Evolutionary conservation across 2,329 filamentous ascomycete species (phyloP).

Genomic region (Colletotrichum somersetense): DNA sequence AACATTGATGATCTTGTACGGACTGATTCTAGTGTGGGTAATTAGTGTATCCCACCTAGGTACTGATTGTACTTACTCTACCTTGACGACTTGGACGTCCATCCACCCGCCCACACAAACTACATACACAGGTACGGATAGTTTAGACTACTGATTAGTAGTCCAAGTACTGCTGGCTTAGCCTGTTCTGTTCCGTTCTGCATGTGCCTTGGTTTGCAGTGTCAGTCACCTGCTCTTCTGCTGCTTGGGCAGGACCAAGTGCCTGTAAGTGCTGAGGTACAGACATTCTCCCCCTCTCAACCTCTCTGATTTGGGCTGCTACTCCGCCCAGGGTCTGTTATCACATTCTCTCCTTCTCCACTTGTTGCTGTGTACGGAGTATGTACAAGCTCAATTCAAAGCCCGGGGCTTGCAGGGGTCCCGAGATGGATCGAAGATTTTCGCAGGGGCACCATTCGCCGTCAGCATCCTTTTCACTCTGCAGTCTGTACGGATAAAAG

Average conservation of each 20-base stretch:
- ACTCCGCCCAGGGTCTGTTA: neutral
- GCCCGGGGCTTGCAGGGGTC: conserved; percentile 10
- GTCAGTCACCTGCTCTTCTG: no score
- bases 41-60: no score
- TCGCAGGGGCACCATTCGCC: conserved; percentile 4
- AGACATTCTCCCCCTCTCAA: neutral
- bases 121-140: no score
- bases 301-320: neutral
- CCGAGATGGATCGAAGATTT: conserved; percentile 7
- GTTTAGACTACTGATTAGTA: no score
- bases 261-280: conserved; percentile 1
- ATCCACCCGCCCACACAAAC: no score
- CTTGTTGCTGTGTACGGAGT: conserved; percentile 13
- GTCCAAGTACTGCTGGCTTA: no score
- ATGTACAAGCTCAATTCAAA: conserved; percentile 6
- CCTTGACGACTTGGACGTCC: no score
- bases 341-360: conserved; percentile 2
- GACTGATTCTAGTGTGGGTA: no score
- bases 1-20: neutral
- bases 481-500: no score
- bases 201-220: no score
- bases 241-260: neutral
- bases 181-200: no score
- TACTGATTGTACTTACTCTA: no score
- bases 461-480: neutral